These are phyloP conservation scores for Neurospora pannonica DNA, from an alignment of 495 filamentous ascomycete genomes.

Conservation along the genomic window DNA sequence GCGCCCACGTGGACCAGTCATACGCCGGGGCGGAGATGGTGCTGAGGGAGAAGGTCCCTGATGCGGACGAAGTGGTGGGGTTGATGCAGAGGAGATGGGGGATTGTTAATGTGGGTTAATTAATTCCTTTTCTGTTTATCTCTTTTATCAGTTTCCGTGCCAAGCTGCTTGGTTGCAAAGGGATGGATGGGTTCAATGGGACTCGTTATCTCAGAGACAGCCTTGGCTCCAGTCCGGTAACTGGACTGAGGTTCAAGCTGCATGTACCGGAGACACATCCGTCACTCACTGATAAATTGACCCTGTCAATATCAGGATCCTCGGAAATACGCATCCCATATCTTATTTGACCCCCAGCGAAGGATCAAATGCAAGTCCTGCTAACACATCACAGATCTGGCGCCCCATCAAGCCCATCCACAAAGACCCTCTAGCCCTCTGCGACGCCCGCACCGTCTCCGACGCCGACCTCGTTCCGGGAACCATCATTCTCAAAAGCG, in stretches of 20 bases:
- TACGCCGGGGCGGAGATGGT: slow-evolving; percentile 48
- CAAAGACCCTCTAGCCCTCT: slow-evolving; percentile 54
- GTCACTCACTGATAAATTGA: background rate
- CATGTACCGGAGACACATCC: background rate
- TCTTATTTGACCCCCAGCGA: background rate
- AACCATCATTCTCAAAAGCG: slow-evolving; percentile 61
- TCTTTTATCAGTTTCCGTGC: background rate
- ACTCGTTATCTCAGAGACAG: background rate
- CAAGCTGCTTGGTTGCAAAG: no score
- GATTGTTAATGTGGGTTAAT: slow-evolving; percentile 51
- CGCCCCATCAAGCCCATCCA: slow-evolving; percentile 57
- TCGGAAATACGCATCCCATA: background rate
- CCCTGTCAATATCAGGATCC: background rate
- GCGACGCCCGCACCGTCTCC: slow-evolving; percentile 48
- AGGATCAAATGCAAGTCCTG: background rate
- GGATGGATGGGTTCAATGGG: background rate
- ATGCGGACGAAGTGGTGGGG: slow-evolving; percentile 25
- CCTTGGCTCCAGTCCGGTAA: background rate
- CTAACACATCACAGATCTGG: slow-evolving; percentile 38
- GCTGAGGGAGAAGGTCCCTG: slow-evolving; percentile 44
- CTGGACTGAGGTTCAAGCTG: background rate
- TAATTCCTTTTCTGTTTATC: background rate
- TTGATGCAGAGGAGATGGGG: slow-evolving; percentile 52
- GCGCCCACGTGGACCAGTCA: slow-evolving; percentile 65
- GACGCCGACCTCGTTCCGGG: slow-evolving; percentile 60